These are phyloP conservation scores for Phytophthora tubulina DNA, from an alignment of 352 stramenopile genomes.

Conservation along the genomic window DNA sequence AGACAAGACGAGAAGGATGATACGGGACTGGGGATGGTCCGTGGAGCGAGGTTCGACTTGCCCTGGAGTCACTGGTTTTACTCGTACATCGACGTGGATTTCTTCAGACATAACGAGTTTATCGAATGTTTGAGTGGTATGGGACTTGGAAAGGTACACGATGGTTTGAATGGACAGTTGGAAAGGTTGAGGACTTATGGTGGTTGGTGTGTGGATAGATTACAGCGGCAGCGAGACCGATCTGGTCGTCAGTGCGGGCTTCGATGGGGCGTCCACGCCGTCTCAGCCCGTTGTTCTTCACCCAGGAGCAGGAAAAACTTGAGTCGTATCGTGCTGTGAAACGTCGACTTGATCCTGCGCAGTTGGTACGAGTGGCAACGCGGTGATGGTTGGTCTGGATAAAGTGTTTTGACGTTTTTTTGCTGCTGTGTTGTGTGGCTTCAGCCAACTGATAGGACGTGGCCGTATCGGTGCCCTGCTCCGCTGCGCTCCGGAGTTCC, in stretches of 20 bases:
- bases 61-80: constrained; percentile 82
- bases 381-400: neutral
- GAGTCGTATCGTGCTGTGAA: constrained; percentile 65
- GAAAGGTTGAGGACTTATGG: neutral
- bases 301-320: constrained; percentile 75
- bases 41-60: constrained; percentile 54
- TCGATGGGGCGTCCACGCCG: constrained; percentile 81
- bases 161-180: neutral
- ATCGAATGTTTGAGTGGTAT: constrained; percentile 73
- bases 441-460: constrained; percentile 31
- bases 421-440: constrained; percentile 8
- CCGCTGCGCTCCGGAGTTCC: constrained; percentile 32
- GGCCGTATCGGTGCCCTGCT: constrained; percentile 33
- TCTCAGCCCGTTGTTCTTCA: constrained; percentile 72
- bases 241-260: constrained; percentile 79
- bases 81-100: constrained; percentile 69
- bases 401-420: neutral
- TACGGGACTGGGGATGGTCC: constrained; percentile 19
- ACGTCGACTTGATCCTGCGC: constrained; percentile 24
- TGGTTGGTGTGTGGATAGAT: constrained; percentile 41
- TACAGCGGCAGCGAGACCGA: constrained; percentile 56
- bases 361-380: constrained; percentile 19
- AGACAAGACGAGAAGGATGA: constrained; percentile 15
- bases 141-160: constrained; percentile 66
- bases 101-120: constrained; percentile 85